Evolutionary conservation across 768 basidiomycete species (phyloP).

Genomic region (Vararia minispora): DNA sequence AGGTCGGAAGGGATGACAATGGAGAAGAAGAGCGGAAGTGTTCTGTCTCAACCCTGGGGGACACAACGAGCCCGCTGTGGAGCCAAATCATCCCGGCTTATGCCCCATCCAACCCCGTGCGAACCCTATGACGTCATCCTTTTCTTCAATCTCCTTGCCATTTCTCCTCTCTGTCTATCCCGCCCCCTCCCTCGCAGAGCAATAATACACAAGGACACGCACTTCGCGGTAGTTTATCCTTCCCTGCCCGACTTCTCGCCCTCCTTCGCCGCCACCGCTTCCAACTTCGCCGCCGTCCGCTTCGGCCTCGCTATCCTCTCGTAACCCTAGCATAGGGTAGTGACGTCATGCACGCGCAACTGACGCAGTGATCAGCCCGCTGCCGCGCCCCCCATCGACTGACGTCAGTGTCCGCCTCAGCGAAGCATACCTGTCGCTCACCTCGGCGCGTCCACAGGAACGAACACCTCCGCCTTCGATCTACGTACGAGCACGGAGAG

Average conservation of each 20-base stretch:
- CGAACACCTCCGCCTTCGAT: slow-evolving; percentile 75
- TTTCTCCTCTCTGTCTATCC: background rate
- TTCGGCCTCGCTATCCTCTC: background rate
- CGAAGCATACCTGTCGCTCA: slow-evolving; percentile 22
- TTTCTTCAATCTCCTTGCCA: background rate
- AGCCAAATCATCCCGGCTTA: background rate
- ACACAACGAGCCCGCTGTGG: too few species aligned
- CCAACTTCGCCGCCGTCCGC: background rate
- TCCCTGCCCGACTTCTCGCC: background rate
- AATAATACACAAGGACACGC: slow-evolving; percentile 11
- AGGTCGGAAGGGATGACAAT: background rate
- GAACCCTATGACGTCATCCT: slow-evolving; percentile 1
- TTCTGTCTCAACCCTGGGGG: too few species aligned
- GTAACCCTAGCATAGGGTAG: background rate
- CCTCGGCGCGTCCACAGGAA: slow-evolving; percentile 81
- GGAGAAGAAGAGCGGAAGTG: background rate
- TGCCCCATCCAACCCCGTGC: background rate
- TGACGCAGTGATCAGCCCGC: slow-evolving; percentile 15
- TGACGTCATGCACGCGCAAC: slow-evolving; percentile 13
- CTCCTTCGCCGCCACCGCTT: background rate
- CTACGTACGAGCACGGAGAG: slow-evolving; percentile 27
- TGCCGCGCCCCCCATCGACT: too few species aligned
- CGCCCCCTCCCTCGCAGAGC: too few species aligned
- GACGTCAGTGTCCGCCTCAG: slow-evolving; percentile 10
- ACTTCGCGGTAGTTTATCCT: slow-evolving; percentile 4